A percentile compares a stretch with the other conserved stretches of the same genome.
Evolutionary conservation across 179 eudicot genomes (phyloP).

Genomic region (Amaranthus tricolor): DNA sequence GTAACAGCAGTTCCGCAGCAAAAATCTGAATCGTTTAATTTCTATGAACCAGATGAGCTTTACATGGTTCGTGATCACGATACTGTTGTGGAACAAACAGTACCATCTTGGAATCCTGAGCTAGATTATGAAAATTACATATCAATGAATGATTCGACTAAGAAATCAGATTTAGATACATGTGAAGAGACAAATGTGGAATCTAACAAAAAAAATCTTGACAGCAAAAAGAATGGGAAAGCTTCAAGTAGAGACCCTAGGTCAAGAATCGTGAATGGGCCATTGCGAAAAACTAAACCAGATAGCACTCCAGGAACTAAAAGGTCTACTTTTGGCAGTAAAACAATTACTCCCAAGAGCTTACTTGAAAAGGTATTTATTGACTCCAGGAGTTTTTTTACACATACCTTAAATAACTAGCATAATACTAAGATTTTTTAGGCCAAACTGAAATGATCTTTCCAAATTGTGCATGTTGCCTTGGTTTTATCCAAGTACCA

Average conservation of each 20-base stretch:
- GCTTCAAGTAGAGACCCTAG: conserved; percentile 40
- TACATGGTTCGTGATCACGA: conserved; percentile 67
- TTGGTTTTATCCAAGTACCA: no score
- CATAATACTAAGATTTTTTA: neutral
- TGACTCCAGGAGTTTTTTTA: conserved; percentile 1
- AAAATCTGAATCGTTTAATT: conserved; percentile 34
- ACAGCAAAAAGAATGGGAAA: conserved; percentile 36
- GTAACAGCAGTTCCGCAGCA: conserved; percentile 25
- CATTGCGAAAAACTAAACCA: conserved; percentile 50
- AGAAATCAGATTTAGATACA: conserved; percentile 32
- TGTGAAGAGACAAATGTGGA: conserved; percentile 23
- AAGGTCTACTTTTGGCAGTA: conserved; percentile 49
- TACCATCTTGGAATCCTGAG: conserved; percentile 58
- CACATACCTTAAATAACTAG: neutral
- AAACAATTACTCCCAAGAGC: conserved; percentile 40
- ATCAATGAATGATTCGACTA: conserved; percentile 27
- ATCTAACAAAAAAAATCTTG: conserved; percentile 33
- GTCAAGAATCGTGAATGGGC: conserved; percentile 43
- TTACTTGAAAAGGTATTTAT: conserved; percentile 55
- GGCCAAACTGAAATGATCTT: neutral
- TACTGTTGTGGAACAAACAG: conserved; percentile 39
- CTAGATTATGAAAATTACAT: conserved; percentile 49
- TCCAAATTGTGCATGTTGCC: neutral
- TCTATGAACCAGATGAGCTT: conserved; percentile 64
- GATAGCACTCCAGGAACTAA: conserved; percentile 39